Conservation (phyloP, 176 grass and related monocot species). For the Olyra latifolia region DNA sequence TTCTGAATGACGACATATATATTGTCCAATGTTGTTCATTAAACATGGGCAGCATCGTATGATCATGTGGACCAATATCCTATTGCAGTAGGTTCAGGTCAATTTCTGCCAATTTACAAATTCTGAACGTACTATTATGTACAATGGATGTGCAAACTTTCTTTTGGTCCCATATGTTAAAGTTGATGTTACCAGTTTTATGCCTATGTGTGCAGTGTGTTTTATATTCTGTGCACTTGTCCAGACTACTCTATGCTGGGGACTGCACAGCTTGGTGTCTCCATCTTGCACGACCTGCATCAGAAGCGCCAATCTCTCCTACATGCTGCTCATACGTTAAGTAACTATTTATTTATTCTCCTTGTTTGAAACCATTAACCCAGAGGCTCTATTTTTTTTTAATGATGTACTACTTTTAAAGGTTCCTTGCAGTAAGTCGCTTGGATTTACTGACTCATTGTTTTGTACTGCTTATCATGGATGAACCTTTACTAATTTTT, state of each 20-base stretch:
- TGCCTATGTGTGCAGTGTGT: neutral
- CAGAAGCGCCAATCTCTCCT: constrained; percentile 84
- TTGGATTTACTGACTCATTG: neutral
- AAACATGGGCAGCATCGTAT: neutral
- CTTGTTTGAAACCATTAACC: constrained; percentile 10
- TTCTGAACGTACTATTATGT: neutral
- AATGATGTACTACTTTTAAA: neutral
- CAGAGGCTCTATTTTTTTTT: neutral
- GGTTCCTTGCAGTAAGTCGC: neutral
- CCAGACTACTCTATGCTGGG: constrained; percentile 46
- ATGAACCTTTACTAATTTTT: neutral
- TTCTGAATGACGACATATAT: neutral
- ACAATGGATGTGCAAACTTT: neutral
- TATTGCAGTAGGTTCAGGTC: constrained; percentile 2
- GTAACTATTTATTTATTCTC: constrained; percentile 18
- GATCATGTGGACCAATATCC: neutral
- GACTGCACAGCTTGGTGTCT: constrained; percentile 94
- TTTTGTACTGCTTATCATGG: neutral
- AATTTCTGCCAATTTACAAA: neutral
- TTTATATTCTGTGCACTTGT: neutral
- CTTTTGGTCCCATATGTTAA: neutral
- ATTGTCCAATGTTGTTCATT: neutral
- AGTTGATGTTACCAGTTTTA: neutral
- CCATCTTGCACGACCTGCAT: constrained; percentile 85
- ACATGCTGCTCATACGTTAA: constrained; percentile 72